Evolutionary conservation across 2,329 filamentous ascomycete species (phyloP).

Genomic region (Apiospora koreana): DNA sequence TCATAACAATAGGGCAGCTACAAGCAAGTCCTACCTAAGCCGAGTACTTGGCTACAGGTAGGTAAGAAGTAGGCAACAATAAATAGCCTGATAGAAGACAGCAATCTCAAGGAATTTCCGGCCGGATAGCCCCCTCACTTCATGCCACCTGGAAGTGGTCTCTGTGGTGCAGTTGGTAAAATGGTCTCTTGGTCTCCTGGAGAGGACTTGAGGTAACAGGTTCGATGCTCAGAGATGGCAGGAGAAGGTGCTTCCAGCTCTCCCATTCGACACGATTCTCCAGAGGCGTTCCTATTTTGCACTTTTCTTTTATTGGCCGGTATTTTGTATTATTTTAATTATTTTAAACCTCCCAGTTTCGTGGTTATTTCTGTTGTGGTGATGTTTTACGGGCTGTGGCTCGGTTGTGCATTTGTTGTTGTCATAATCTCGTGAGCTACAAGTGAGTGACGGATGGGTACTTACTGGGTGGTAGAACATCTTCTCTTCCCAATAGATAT

Average conservation of each 20-base stretch:
- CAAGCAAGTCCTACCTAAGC: neutral
- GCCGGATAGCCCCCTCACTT: neutral
- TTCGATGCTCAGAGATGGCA: constrained; percentile 1
- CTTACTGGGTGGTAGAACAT: no score
- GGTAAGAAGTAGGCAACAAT: neutral
- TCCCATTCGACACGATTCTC: neutral
- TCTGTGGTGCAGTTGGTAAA: neutral
- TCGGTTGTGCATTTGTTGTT: neutral
- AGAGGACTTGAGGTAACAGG: constrained; percentile 1
- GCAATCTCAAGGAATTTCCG: neutral
- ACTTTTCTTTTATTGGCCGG: no score
- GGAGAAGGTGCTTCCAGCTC: constrained; percentile 1
- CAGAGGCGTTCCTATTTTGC: neutral
- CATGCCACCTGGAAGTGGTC: neutral
- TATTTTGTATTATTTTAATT: neutral
- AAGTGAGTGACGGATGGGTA: neutral
- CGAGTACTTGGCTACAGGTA: neutral
- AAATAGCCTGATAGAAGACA: neutral
- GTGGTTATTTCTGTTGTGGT: no score
- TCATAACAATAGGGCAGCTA: no score
- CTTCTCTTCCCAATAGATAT: neutral
- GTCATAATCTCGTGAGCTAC: neutral
- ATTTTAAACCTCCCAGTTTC: no score
- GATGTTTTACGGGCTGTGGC: no score
- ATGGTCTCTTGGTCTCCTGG: neutral